These are phyloP conservation scores for Rhizodiscina lignyota DNA, from an alignment of 495 filamentous ascomycete genomes.

Conservation along the genomic window DNA sequence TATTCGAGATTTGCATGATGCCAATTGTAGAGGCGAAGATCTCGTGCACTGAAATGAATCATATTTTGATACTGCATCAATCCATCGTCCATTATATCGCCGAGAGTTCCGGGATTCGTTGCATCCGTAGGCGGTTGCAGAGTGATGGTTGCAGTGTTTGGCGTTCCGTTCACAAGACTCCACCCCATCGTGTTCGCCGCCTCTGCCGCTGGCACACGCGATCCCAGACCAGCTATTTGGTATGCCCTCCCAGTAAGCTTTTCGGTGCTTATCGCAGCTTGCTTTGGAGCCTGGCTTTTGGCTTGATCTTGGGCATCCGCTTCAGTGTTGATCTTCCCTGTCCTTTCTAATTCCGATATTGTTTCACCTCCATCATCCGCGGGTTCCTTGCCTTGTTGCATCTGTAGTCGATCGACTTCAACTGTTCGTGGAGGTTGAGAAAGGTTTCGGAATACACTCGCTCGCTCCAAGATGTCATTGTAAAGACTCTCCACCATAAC, in stretches of 20 bases:
- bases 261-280: constrained; percentile 20
- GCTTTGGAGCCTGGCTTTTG: constrained; percentile 13
- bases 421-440: constrained; percentile 47
- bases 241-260: constrained; percentile 27
- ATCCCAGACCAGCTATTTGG: constrained; percentile 22
- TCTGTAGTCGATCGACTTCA: constrained; percentile 71
- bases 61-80: constrained; percentile 46
- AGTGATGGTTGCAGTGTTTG: constrained; percentile 49
- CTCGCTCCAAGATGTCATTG: constrained; percentile 83
- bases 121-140: constrained; percentile 48
- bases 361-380: constrained; percentile 48
- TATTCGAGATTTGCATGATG: constrained; percentile 97
- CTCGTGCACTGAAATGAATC: constrained; percentile 66
- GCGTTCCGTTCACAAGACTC: constrained; percentile 48
- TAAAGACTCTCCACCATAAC: constrained; percentile 73
- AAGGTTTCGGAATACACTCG: constrained; percentile 75
- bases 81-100: constrained; percentile 1
- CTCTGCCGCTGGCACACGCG: constrained; percentile 26
- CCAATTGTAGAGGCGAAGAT: constrained; percentile 89
- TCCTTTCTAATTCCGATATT: constrained; percentile 57
- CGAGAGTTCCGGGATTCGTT: constrained; percentile 47
- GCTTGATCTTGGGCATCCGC: not conserved
- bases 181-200: constrained; percentile 70
- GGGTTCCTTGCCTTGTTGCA: constrained; percentile 69
- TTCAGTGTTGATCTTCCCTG: constrained; percentile 17